phyloP scores from a whole-genome alignment of 1,139 yeast genomes.

The Protomyces arabidopsidicola region DNA sequence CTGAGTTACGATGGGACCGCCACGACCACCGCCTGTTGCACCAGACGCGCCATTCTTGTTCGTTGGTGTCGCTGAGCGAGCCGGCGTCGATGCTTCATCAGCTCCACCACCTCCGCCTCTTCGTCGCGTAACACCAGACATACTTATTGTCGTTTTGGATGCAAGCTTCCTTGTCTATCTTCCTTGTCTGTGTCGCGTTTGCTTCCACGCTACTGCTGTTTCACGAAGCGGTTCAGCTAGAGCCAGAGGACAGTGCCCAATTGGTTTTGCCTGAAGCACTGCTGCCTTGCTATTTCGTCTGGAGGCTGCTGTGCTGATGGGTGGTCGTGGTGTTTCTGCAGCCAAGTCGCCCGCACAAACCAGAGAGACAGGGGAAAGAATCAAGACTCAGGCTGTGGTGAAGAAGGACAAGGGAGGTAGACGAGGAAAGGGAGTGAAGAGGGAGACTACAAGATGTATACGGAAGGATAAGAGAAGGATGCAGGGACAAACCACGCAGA shows the following conservation, averaged over 20 bases:
- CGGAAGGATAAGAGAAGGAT: no score
- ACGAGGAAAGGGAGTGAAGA: no score
- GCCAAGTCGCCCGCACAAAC: not conserved
- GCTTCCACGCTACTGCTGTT: no score
- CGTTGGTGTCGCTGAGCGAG: slow-evolving; percentile 16
- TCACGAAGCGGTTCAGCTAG: no score
- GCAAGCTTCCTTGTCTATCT: no score
- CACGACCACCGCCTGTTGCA: not conserved
- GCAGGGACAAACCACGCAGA: no score
- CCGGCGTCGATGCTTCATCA: slow-evolving; percentile 4
- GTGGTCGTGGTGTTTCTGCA: not conserved
- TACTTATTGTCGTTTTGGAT: not conserved
- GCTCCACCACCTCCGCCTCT: slow-evolving; percentile 21
- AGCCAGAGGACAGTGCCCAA: no score
- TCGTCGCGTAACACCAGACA: slow-evolving; percentile 26
- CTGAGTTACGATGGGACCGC: not conserved
- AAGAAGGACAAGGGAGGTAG: no score
- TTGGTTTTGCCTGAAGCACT: no score
- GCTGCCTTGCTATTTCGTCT: not conserved
- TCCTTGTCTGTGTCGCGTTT: no score
- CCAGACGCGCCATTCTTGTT: not conserved
- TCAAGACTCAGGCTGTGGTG: not conserved
- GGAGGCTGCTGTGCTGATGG: not conserved
- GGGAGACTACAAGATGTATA: no score
- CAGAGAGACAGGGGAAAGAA: not conserved